Percentiles rank a stretch among this genome's conserved stretches.
These are phyloP conservation scores for Nicotiana sylvestris DNA, from an alignment of 257 asterid species.

Conservation along the genomic window DNA sequence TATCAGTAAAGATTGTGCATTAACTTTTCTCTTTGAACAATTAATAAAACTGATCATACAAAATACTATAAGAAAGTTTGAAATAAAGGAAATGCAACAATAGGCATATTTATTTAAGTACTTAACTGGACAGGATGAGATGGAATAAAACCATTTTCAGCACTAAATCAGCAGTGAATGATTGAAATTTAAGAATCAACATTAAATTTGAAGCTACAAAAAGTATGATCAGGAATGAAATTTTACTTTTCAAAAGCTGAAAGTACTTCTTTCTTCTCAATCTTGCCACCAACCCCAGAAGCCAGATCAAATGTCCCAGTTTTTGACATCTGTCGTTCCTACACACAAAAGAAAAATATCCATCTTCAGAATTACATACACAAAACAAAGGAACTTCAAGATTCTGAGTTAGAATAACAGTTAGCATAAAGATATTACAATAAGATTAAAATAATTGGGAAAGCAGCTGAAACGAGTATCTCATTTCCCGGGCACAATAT, in stretches of 20 bases:
- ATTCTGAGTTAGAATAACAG: neutral
- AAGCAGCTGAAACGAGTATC: neutral
- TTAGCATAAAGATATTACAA: neutral
- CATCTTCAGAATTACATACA: neutral
- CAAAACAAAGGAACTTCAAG: too few species aligned
- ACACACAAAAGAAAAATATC: neutral
- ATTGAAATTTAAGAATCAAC: neutral
- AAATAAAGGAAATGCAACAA: neutral
- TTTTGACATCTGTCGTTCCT: constrained; percentile 8
- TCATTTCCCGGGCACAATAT: neutral
- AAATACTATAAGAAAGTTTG: neutral
- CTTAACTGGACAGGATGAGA: neutral
- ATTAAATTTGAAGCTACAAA: neutral
- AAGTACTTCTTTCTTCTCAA: constrained; percentile 14
- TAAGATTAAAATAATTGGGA: neutral
- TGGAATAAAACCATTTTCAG: neutral
- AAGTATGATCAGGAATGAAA: neutral
- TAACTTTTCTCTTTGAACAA: neutral
- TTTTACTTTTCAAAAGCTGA: constrained; percentile 15
- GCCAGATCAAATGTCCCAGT: constrained; percentile 17
- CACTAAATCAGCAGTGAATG: neutral
- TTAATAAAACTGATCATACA: neutral
- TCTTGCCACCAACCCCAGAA: constrained; percentile 17
- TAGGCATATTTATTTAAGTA: neutral
- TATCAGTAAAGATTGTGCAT: neutral